Evolutionary conservation across 805 yeast species (phyloP), one percentile per base, ranked within the genome.

Genomic region (Blastobotrys mokoenaii): DNA sequence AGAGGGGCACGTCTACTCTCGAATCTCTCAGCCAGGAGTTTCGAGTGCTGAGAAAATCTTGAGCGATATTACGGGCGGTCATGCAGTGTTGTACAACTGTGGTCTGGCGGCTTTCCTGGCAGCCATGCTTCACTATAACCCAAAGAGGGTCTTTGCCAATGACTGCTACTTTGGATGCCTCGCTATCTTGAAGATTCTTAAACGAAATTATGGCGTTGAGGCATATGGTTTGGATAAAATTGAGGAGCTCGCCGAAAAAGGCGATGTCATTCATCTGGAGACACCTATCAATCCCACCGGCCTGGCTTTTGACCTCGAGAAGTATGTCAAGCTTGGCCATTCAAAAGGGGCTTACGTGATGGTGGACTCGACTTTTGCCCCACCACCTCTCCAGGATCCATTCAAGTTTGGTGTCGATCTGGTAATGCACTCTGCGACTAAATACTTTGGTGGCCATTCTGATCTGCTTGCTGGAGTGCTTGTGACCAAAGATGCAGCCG

Each of bases 401-500:
- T 86, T 87, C 65, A 71, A 72, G 34, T 82, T 76, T 56, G 96
- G 90, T 40, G 96, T 83, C 27, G 97, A 90, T 62, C 66, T 87
- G 52, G 79, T 90, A n/a, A 69, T 90, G 76, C 96, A 89, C 63
- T 86, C 96, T 1, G 96, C 88, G 1, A 89, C 96, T 0, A 89
- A 89, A 61, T 90, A 82, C 65, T 82, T 87, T 58, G 96, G 95
- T 34, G 97, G 97, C n/a, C 96, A 89, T 64, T 84, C 95, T 5
- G 97, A 89, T 62, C 67, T 88, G 37, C 68, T 89, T 42, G 88
- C 95, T 3, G 97, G 97, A 30, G 69, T 82, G 10, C 64, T 88
- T 15, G 77, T 80, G 15, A 79, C 84, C n/a, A 80, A 81, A 58
- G 77, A 77, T 48, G 52, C 57, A 7, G 63, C 67, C 2, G 70